phyloP scores from a whole-genome alignment of 225 moss, liverwort and hornwort species.

The Physcomitrium patens region DNA sequence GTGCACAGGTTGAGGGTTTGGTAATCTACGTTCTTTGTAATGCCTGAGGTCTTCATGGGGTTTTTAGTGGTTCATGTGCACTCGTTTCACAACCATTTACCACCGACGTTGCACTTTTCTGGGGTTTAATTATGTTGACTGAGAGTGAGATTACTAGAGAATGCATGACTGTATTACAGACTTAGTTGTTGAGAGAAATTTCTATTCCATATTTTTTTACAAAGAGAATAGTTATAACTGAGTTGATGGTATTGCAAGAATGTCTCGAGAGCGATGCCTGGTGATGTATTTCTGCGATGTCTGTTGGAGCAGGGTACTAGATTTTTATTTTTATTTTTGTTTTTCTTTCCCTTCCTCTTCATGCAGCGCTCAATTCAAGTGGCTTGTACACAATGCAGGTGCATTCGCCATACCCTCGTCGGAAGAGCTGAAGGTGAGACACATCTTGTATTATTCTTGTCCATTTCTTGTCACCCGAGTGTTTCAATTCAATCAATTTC shows the following conservation, averaged over 20 bases:
- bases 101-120: not conserved
- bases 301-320: not conserved
- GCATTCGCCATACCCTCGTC: slow-evolving; percentile 34
- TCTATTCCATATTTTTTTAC: not conserved
- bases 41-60: not conserved
- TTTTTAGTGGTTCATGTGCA: not conserved
- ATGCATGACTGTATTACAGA: not conserved
- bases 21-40: not conserved
- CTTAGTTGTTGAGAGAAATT: not conserved
- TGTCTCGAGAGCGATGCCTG: not conserved
- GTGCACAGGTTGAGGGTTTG: slow-evolving; percentile 3
- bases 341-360: too few relatives aligned
- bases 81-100: not conserved
- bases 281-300: not conserved
- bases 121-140: not conserved
- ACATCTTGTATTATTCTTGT: not conserved
- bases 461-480: not conserved
- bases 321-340: too few relatives aligned
- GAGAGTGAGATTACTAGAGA: not conserved
- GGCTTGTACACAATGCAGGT: slow-evolving; percentile 27
- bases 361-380: too few relatives aligned
- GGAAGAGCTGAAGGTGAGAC: slow-evolving; percentile 29
- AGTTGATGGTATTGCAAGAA: slow-evolving; percentile 2
- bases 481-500: not conserved
- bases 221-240: not conserved